phyloP scores from a whole-genome alignment of 192 early-diverging fungal genomes.

The Coemansia sp. region DNA sequence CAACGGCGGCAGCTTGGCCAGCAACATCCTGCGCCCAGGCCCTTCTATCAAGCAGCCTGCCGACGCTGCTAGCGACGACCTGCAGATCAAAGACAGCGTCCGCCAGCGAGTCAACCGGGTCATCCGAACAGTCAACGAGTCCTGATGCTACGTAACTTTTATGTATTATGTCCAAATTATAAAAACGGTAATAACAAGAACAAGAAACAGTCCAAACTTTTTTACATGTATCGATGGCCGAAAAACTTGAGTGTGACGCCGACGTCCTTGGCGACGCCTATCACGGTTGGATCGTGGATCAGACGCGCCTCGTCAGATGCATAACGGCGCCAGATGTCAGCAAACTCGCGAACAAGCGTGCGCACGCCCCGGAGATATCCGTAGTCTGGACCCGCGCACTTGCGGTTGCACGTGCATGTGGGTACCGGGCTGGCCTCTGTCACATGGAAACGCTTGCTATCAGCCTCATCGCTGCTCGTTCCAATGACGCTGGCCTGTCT shows the following conservation, averaged over 20 bases:
- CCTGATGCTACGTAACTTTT: slow-evolving; percentile 4
- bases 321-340: slow-evolving; percentile 56
- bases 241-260: slow-evolving; percentile 40
- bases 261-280: slow-evolving; percentile 32
- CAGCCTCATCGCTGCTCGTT: background rate
- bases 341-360: slow-evolving; percentile 55
- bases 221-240: slow-evolving; percentile 28
- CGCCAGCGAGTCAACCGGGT: slow-evolving; percentile 50
- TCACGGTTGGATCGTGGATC: slow-evolving; percentile 29
- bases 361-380: slow-evolving; percentile 58
- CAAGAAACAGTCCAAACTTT: too few species aligned
- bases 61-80: slow-evolving; percentile 23
- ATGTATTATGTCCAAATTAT: background rate
- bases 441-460: slow-evolving; percentile 21
- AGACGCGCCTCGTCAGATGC: slow-evolving; percentile 42
- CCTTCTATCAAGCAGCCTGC: slow-evolving; percentile 4
- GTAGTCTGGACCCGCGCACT: slow-evolving; percentile 53
- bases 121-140: slow-evolving; percentile 48
- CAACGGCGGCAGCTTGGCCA: slow-evolving; percentile 1
- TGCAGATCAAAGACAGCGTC: slow-evolving; percentile 52
- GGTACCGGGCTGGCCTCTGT: slow-evolving; percentile 33
- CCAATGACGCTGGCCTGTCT: background rate
- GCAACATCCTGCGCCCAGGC: background rate
- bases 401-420: slow-evolving; percentile 30
- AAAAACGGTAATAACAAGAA: too few species aligned